Conservation (phyloP, 352 stramenopile species). For the Phytopythium cucurbitacearum region DNA sequence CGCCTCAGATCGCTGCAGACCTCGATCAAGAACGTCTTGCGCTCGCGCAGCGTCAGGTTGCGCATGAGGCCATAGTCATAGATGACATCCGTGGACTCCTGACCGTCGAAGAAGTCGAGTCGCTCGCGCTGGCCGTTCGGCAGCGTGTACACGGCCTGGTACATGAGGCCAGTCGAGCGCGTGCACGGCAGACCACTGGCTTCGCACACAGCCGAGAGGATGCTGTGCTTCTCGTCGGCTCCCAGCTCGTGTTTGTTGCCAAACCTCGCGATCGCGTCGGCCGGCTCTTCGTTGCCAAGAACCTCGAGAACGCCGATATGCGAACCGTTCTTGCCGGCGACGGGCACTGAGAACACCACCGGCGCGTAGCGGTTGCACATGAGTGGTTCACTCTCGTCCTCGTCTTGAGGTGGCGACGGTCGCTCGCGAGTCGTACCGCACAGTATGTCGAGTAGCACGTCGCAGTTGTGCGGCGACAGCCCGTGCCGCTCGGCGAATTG, state of each 20-base stretch:
- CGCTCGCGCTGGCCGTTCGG: conserved; percentile 39
- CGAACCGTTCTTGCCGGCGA: conserved; percentile 56
- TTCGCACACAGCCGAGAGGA: conserved; percentile 51
- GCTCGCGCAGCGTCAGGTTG: conserved; percentile 61
- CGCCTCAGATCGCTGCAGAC: conserved; percentile 62
- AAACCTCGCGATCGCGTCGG: conserved; percentile 69
- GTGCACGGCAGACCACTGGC: conserved; percentile 48
- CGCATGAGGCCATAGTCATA: conserved; percentile 69
- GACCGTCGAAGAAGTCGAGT: conserved; percentile 65
- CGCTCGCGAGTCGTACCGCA: conserved; percentile 19
- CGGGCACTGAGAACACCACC: conserved; percentile 50
- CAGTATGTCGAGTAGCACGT: conserved; percentile 47
- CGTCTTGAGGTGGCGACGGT: background rate
- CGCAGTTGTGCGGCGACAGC: conserved; percentile 26
- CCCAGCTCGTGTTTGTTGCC: conserved; percentile 63
- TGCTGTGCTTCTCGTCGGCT: conserved; percentile 49
- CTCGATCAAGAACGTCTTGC: conserved; percentile 61
- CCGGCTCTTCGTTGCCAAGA: conserved; percentile 56
- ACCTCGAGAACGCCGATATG: conserved; percentile 61
- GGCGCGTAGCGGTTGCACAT: conserved; percentile 56
- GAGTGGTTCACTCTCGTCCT: conserved; percentile 19
- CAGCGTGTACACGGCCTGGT: conserved; percentile 57
- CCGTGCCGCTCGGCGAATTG: conserved; percentile 53
- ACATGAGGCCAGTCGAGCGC: conserved; percentile 51
- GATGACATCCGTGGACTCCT: conserved; percentile 73